phyloP scores from a whole-genome alignment of 2,329 filamentous ascomycete genomes.

The Claviceps capensis region DNA sequence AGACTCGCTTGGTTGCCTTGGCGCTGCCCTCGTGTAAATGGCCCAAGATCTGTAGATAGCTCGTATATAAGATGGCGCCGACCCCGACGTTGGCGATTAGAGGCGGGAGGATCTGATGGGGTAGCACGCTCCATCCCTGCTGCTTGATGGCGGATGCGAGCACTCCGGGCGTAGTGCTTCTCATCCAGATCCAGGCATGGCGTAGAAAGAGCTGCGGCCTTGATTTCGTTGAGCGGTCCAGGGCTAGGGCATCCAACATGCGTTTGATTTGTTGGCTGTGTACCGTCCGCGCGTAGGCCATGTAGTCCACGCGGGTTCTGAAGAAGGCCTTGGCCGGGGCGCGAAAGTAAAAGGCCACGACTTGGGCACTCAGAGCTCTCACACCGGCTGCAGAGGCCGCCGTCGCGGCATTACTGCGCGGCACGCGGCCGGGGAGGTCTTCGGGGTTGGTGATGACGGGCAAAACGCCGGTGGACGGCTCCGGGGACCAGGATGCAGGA shows the following conservation, averaged over 20 bases:
- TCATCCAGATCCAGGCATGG: constrained; percentile 35
- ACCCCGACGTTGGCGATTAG: constrained; percentile 62
- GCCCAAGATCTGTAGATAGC: constrained; percentile 58
- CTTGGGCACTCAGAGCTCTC: constrained; percentile 68
- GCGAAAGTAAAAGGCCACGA: constrained; percentile 82
- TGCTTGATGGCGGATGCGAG: constrained; percentile 51
- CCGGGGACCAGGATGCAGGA: constrained; percentile 7
- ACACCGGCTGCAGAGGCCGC: constrained; percentile 78
- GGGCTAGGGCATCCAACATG: constrained; percentile 22
- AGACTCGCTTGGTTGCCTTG: constrained; percentile 44
- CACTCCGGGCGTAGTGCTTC: constrained; percentile 55
- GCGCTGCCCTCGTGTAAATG: constrained; percentile 50
- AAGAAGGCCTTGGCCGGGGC: constrained; percentile 90
- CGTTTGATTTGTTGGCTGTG: constrained; percentile 31
- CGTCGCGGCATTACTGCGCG: constrained; percentile 41
- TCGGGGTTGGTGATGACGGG: constrained; percentile 26
- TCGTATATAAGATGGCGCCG: constrained; percentile 61
- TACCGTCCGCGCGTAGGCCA: constrained; percentile 41
- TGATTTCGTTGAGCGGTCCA: constrained; percentile 19
- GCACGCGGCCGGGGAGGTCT: constrained; percentile 30
- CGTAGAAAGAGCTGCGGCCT: constrained; percentile 19
- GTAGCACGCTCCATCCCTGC: constrained; percentile 62
- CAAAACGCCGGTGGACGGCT: constrained; percentile 24
- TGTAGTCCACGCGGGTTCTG: constrained; percentile 75
- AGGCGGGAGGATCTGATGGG: constrained; percentile 64